A percentile compares a stretch with the other conserved stretches of the same genome.
phyloP scores from a whole-genome alignment of 768 basidiomycete genomes.

The Boletus pseudopeckii region DNA sequence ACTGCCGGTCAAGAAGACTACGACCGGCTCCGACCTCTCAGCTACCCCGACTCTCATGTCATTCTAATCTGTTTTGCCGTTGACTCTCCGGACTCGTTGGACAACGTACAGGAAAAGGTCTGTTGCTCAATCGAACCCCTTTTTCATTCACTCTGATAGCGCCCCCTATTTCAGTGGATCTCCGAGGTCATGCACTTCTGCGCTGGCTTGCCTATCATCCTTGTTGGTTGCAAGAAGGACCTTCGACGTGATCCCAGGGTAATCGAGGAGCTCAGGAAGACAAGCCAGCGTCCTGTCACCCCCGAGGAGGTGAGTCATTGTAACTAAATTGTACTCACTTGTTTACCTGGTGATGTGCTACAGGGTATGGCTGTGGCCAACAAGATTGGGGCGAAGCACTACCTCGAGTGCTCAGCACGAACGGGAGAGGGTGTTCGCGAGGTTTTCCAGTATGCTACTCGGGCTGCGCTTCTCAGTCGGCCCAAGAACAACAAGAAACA shows the following conservation, averaged over 20 bases:
- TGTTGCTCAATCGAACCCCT: slow-evolving; percentile 26
- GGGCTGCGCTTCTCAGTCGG: slow-evolving; percentile 77
- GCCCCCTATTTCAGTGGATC: slow-evolving; percentile 71
- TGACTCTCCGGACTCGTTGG: slow-evolving; percentile 96
- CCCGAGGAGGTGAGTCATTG: slow-evolving; percentile 72
- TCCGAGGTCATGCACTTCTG: slow-evolving; percentile 99
- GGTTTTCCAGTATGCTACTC: slow-evolving; percentile 97
- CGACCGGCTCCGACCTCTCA: slow-evolving; percentile 95
- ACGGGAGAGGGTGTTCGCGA: slow-evolving; percentile 96
- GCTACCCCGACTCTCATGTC: slow-evolving; percentile 99
- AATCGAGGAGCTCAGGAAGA: slow-evolving; percentile 91
- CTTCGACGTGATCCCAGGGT: slow-evolving; percentile 90
- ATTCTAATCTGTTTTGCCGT: slow-evolving; percentile 99
- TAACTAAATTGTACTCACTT: not conserved
- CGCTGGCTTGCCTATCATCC: slow-evolving; percentile 88
- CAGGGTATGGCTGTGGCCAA: slow-evolving; percentile 92
- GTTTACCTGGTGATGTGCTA: slow-evolving; percentile 1
- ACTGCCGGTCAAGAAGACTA: slow-evolving; percentile 99
- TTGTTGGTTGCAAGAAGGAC: slow-evolving; percentile 99
- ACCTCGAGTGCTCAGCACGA: slow-evolving; percentile 96
- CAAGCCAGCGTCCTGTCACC: slow-evolving; percentile 90
- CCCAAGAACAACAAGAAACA: slow-evolving; percentile 42
- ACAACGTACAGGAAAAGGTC: slow-evolving; percentile 99
- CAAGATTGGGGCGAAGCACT: slow-evolving; percentile 96
- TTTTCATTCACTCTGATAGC: slow-evolving; percentile 5